Percentiles rank a stretch among this genome's conserved stretches.
phyloP scores from a whole-genome alignment of 495 filamentous ascomycete genomes.

The Penicillium psychrofluorescens region DNA sequence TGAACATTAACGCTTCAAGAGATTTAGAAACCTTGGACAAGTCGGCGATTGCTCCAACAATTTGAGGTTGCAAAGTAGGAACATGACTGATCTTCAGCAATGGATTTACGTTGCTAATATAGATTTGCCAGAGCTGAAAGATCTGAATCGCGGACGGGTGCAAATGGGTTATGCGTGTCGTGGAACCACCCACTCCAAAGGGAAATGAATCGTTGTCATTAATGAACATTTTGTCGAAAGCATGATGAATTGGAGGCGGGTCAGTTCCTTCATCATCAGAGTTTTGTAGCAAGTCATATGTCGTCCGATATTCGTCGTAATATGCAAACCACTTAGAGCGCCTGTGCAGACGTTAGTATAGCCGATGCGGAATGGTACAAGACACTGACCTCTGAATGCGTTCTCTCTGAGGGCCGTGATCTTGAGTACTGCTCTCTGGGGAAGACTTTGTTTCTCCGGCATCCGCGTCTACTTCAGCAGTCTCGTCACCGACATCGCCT shows the following conservation, averaged over 20 bases:
- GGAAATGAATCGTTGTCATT: conserved; percentile 50
- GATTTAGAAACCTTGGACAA: conserved; percentile 29
- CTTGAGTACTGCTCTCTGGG: neutral
- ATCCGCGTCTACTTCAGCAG: neutral
- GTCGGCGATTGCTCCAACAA: conserved; percentile 18
- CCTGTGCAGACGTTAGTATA: neutral
- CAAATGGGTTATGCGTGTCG: conserved; percentile 33
- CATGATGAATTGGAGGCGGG: conserved; percentile 43
- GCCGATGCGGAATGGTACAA: neutral
- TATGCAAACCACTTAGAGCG: conserved; percentile 9
- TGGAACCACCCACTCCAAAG: conserved; percentile 46
- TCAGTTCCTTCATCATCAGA: conserved; percentile 58
- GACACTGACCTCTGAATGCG: neutral
- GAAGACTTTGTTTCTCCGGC: neutral
- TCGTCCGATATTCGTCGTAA: conserved; percentile 12
- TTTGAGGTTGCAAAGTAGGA: conserved; percentile 33
- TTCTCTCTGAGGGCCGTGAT: neutral
- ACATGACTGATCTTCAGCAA: conserved; percentile 42
- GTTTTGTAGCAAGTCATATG: conserved; percentile 29
- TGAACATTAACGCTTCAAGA: conserved; percentile 61
- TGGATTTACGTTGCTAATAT: conserved; percentile 40
- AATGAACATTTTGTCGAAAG: conserved; percentile 47
- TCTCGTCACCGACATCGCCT: neutral
- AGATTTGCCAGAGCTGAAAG: conserved; percentile 36
- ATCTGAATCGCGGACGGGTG: conserved; percentile 20